phyloP scores from a whole-genome alignment of 106 monocot genomes.

The Posidonia australis region DNA sequence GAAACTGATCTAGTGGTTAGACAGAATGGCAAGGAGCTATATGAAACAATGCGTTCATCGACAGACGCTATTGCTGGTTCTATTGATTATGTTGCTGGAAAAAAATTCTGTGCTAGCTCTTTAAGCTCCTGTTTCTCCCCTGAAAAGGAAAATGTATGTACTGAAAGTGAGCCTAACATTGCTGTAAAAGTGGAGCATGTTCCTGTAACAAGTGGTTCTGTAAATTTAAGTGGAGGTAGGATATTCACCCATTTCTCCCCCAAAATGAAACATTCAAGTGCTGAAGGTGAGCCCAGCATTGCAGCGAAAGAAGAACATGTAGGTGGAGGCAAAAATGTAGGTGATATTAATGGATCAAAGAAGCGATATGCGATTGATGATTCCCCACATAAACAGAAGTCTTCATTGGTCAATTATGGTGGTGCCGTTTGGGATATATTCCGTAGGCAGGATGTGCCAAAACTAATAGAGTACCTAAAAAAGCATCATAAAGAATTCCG shows the following conservation, averaged over 20 bases:
- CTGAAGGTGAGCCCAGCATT: background rate
- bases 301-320: background rate
- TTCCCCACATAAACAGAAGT: background rate
- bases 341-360: background rate
- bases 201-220: background rate
- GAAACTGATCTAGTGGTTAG: background rate
- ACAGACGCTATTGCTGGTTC: background rate
- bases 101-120: background rate
- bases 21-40: background rate
- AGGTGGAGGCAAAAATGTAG: background rate
- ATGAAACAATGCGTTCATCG: background rate
- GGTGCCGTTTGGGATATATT: conserved; percentile 55
- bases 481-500: conserved; percentile 36
- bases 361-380: background rate
- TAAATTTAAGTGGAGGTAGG: background rate
- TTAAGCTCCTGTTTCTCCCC: background rate
- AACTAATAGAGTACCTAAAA: conserved; percentile 22
- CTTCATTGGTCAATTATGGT: conserved; percentile 7
- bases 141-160: background rate
- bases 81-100: background rate
- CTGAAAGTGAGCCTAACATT: background rate
- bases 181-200: background rate
- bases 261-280: background rate
- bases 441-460: conserved; percentile 35
- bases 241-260: too few relatives aligned